Base-by-base conservation (phyloP, 1,139 yeast genomes). In the Trichomonascaceae sp. region DNA sequence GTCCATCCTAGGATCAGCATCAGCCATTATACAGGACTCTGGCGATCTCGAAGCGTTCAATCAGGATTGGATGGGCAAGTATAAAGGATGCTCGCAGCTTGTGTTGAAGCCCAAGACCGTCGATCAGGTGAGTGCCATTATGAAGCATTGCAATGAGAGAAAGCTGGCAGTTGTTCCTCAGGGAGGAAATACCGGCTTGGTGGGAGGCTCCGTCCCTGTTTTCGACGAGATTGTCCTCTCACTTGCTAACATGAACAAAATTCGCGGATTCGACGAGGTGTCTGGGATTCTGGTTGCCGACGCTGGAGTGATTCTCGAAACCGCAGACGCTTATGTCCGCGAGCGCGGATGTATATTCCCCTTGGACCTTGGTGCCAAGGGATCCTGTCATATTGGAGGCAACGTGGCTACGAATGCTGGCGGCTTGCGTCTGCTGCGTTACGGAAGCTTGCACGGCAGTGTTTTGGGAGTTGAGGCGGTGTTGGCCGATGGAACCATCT, bases 401-500 rank as follows among this genome's bases (percentile, higher is more conserved):
- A 82, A 77, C 38, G 93, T 84, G 27, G 94, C 97, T 4, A 85
- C 96, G 14, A 87, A 87, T 54, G 97, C 98, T 4, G 97, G 98
- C 50, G 98, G 98, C 0, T 67, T 87, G 47, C 69, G 97, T 51
- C 64, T 87, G 39, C 63, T 87, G 45, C 70, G 94, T 47, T 87
- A 85, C 52, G 97, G 97, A 1, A 82, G 95, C 5, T 68, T 87
- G 42, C 98, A 87, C 50, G 98, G 98, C 8, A 64, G 82, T 20
- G 94, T 87, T 0, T 65, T 89, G 31, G 98, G 98, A 1, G 62
- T 87, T 37, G 97, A 87, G 59, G 95, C 76, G 6, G 97, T 87
- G 6, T 62, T 87, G 46, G 82, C 97, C 11, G 82, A 84, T 54
- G 98, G 98, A 30, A 76, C 82, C 18, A 65, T 87, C 33, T 70